Base-by-base conservation (phyloP, 1,139 yeast genomes). In the Sugiyamaella paludigena region DNA sequence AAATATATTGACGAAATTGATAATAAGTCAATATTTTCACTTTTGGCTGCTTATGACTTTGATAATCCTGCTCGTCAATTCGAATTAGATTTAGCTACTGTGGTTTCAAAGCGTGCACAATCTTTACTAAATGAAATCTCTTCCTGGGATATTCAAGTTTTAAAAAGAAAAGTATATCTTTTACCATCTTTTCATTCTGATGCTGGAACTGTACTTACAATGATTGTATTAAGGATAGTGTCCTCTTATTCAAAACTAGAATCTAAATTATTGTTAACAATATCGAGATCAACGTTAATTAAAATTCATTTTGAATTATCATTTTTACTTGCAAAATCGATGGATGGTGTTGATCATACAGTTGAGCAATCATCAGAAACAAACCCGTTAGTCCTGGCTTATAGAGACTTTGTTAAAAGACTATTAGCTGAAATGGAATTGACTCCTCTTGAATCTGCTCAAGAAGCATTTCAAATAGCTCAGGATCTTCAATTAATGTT, bases 381-480 rank as follows among this genome's bases (percentile, higher is more conserved):
- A n/a, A 41, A 45, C 36, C 60, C 65, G 30, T 53, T 67, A 33
- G 62, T 66, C 2, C 55, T 53, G 42, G 59, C 63, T 34, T 67
- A 66, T 51, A 53, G 65, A 28, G 53, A 57, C 41, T 67, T 67
- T 56, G 71, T 67, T 16, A 49, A 59, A 19, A 65, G 65, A 47
- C 57, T 67, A 33, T 54, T 67, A 29, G 46, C 53, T 1, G 69
- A 67, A 43, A 56, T 67, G 51, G 69, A 67, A 47, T 52, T 61
- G 1, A 56, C 70, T 2, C 64, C 68, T 6, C 57, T 59, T 37
- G 67, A 62, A 36, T 58, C 62, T 9, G 66, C 62, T n/a, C 67
- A 65, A 43, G 70, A 67, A 44, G 58, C 66, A 54, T 64, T 66
- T 55, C 69, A 65, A 48, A 64, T 67, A 7, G 70, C 67, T 15